Evolutionary conservation across 2,329 filamentous ascomycete genomes (phyloP).

Genomic region (Monosporascus sp.): DNA sequence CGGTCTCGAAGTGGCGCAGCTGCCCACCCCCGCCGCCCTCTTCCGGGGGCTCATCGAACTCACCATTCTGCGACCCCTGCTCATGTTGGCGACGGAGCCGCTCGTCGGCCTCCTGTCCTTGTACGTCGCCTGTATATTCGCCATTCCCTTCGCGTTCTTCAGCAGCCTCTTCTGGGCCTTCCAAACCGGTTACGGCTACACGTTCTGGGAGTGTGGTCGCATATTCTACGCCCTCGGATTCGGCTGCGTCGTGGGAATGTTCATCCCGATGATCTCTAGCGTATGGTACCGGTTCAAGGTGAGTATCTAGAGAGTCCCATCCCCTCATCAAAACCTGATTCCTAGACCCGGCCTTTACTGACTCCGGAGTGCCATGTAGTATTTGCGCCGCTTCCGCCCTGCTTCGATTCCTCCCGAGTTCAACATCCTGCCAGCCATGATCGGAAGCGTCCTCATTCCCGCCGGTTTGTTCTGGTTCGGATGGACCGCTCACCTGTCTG

Average conservation of each 20-base stretch:
- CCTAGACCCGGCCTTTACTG: too few species aligned
- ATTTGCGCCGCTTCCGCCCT: constrained; percentile 21
- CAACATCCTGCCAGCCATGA: constrained; percentile 53
- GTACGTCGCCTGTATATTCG: constrained; percentile 47
- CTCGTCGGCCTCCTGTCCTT: constrained; percentile 53
- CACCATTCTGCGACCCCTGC: constrained; percentile 44
- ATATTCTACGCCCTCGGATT: constrained; percentile 42
- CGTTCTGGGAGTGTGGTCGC: constrained; percentile 34
- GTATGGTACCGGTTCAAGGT: too few species aligned
- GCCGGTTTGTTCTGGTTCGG: constrained; percentile 55
- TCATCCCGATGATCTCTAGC: constrained; percentile 31
- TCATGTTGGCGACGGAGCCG: constrained; percentile 58
- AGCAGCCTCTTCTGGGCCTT: constrained; percentile 46
- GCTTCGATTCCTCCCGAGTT: constrained; percentile 46
- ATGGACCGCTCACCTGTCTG: constrained; percentile 42
- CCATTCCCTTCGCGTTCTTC: constrained; percentile 49
- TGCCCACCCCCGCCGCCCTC: constrained; percentile 17
- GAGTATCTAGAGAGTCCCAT: too few species aligned
- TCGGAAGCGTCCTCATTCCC: constrained; percentile 49
- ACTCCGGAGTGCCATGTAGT: too few species aligned
- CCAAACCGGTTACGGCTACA: constrained; percentile 38
- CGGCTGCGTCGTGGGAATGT: constrained; percentile 38
- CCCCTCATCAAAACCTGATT: too few species aligned
- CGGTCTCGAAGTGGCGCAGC: constrained; percentile 20
- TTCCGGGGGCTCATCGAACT: constrained; percentile 33